A percentile compares a stretch with the other conserved stretches of the same genome.
Evolutionary conservation across 2,329 filamentous ascomycete species (phyloP).

Genomic region (Grosmannia clavigera): DNA sequence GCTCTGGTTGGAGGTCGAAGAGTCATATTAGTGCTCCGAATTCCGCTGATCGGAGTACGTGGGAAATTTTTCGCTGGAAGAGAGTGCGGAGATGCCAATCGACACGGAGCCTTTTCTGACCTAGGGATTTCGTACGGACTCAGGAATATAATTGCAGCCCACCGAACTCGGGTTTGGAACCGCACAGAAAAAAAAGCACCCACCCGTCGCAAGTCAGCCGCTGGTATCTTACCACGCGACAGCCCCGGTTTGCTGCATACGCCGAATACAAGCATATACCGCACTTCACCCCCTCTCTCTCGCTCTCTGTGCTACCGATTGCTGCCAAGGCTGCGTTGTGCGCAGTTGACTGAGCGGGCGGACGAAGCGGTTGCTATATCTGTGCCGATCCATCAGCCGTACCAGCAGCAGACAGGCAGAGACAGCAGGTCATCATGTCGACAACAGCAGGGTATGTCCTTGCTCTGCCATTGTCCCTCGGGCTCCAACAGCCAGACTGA

Average conservation of each 20-base stretch:
- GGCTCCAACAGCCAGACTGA: neutral
- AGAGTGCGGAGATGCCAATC: neutral
- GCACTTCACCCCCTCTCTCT: neutral
- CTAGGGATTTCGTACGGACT: neutral
- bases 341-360: neutral
- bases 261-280: neutral
- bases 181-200: neutral
- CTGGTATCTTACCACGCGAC: neutral
- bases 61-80: slow-evolving; percentile 4
- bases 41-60: slow-evolving; percentile 2
- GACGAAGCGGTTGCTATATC: neutral
- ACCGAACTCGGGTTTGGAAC: neutral
- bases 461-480: neutral
- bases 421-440: slow-evolving; percentile 5
- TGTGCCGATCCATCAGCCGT: neutral
- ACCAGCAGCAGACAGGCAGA: neutral
- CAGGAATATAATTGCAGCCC: neutral
- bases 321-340: neutral
- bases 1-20: neutral
- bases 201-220: neutral
- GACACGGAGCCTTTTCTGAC: neutral
- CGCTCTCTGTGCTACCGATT: neutral
- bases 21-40: neutral
- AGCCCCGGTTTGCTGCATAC: neutral
- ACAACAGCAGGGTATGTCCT: slow-evolving; percentile 11